Evolutionary conservation across 164 flowering plant species (phyloP).

Genomic region (Vitis vinifera): DNA sequence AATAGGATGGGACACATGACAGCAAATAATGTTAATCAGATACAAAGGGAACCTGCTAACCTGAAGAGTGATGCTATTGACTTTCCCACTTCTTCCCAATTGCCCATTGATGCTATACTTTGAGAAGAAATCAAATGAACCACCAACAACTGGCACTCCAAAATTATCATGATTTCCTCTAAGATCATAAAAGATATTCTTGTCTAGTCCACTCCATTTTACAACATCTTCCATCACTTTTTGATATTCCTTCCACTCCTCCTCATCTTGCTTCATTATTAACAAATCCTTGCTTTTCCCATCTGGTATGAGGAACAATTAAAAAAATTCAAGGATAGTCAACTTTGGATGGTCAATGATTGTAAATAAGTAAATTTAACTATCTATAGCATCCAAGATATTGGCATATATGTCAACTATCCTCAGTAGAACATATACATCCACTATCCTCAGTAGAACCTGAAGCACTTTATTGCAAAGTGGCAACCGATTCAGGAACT

Average conservation of each 20-base stretch:
- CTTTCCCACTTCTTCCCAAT: slow-evolving; percentile 55
- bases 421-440: neutral
- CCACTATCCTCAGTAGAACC: neutral
- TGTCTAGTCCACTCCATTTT: slow-evolving; percentile 69
- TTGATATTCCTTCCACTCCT: slow-evolving; percentile 82
- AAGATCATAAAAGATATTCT: slow-evolving; percentile 76
- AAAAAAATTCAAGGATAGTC: neutral
- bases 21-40: neutral
- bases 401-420: neutral
- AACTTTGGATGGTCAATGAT: too few species aligned
- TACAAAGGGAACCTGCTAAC: slow-evolving; percentile 26
- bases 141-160: slow-evolving; percentile 77
- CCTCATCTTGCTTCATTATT: slow-evolving; percentile 77
- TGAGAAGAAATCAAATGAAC: slow-evolving; percentile 68
- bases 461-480: neutral
- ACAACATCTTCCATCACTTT: slow-evolving; percentile 65
- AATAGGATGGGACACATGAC: neutral
- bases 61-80: slow-evolving; percentile 78
- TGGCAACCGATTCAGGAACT: neutral
- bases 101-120: slow-evolving; percentile 76
- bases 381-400: neutral
- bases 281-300: slow-evolving; percentile 85
- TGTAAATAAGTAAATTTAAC: too few species aligned
- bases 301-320: slow-evolving; percentile 43
- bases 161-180: slow-evolving; percentile 98